These are phyloP conservation scores for Apiospora rasikravindrae DNA, from an alignment of 2,329 filamentous ascomycete genomes.

Conservation along the genomic window DNA sequence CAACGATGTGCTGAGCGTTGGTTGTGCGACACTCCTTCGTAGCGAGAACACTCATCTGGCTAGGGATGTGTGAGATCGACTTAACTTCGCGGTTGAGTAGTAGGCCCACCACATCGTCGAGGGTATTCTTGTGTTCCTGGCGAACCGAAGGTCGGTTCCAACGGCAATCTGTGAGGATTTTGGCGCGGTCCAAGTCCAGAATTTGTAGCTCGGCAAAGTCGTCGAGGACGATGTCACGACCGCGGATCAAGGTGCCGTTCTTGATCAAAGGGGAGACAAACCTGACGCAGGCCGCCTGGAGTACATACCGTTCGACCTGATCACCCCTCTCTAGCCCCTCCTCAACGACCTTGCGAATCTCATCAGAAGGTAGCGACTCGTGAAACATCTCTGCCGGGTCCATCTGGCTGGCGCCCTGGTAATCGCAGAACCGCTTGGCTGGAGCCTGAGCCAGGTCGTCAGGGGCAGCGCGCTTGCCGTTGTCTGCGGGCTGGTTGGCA, in stretches of 20 bases:
- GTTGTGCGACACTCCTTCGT: too few species aligned
- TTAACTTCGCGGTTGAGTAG: not conserved
- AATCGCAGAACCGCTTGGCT: not conserved
- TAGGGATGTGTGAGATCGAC: not conserved
- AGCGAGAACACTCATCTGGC: not conserved
- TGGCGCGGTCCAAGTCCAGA: too few species aligned
- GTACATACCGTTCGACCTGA: too few species aligned
- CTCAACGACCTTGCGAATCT: not conserved
- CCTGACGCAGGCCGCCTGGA: too few species aligned
- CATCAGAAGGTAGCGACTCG: not conserved
- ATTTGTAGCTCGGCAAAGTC: too few species aligned
- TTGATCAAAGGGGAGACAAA: too few species aligned
- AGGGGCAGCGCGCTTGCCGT: not conserved
- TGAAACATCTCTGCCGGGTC: not conserved
- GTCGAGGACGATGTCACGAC: too few species aligned
- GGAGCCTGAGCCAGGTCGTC: not conserved
- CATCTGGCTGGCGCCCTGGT: not conserved
- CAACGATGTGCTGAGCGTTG: not conserved
- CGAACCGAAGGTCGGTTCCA: too few species aligned
- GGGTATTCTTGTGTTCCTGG: not conserved
- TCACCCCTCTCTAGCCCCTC: too few species aligned
- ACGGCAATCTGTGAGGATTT: too few species aligned
- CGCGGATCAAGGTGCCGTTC: too few species aligned
- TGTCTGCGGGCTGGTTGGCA: not conserved
- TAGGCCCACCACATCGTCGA: not conserved